Conservation (phyloP, 2,329 filamentous ascomycete species). For the Fusarium albosuccineum region DNA sequence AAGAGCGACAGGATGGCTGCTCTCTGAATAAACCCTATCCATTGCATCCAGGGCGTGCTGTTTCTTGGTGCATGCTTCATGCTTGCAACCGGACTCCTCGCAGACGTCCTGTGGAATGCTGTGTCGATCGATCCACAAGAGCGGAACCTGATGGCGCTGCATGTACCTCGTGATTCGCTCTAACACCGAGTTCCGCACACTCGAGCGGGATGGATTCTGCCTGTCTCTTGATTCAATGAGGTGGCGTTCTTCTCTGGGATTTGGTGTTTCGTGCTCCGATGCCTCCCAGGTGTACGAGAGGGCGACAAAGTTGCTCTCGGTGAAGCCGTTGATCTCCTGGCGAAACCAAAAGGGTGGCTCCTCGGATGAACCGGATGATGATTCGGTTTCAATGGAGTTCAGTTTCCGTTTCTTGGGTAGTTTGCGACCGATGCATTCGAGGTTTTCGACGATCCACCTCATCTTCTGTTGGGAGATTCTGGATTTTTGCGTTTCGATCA, state of each 20-base stretch:
- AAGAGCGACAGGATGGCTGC: conserved; percentile 48
- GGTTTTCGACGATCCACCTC: conserved; percentile 38
- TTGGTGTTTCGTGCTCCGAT: conserved; percentile 21
- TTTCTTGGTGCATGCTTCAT: conserved; percentile 43
- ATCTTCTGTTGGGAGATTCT: conserved; percentile 33
- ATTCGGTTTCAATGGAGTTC: rapidly evolving
- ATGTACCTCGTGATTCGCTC: conserved; percentile 45
- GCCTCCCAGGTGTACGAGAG: conserved; percentile 39
- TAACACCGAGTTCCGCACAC: conserved; percentile 44
- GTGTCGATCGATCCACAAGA: conserved; percentile 50
- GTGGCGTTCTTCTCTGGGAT: background rate
- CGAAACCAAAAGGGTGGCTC: conserved; percentile 28
- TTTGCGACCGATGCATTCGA: conserved; percentile 30
- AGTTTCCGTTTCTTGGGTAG: conserved; percentile 24
- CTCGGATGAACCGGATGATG: background rate
- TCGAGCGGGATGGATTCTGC: conserved; percentile 14
- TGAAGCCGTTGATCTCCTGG: conserved; percentile 21
- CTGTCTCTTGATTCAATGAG: conserved; percentile 22
- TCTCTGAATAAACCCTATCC: conserved; percentile 51
- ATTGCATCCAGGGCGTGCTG: conserved; percentile 47
- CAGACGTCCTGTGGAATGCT: conserved; percentile 45
- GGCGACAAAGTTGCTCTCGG: conserved; percentile 17
- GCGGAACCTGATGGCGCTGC: conserved; percentile 26
- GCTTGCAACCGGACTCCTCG: conserved; percentile 20
- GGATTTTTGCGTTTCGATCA: conserved; percentile 28